phyloP scores from a whole-genome alignment of 1,284 basidiomycete species.

The Apiotrichum mycotoxinovorans region DNA sequence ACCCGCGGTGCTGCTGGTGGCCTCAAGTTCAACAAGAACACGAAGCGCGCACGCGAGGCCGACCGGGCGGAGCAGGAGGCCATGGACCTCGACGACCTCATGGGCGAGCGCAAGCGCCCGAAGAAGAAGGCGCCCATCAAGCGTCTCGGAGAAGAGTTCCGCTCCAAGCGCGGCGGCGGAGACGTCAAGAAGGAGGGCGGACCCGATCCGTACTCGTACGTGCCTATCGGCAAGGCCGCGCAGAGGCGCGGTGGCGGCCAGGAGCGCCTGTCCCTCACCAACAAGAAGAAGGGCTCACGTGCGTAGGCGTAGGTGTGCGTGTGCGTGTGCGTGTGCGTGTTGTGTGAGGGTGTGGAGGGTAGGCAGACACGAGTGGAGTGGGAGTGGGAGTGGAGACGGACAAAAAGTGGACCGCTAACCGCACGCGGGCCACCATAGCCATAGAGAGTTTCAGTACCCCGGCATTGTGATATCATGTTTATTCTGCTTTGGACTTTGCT shows the following conservation, averaged over 20 bases:
- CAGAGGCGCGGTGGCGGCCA: conserved; percentile 28
- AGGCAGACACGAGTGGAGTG: too few relatives aligned
- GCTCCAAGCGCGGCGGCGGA: conserved; percentile 74
- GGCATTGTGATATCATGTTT: background rate
- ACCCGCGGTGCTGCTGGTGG: conserved; percentile 75
- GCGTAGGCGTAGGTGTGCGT: conserved; percentile 6
- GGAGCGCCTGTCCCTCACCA: conserved; percentile 42
- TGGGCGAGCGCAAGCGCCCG: conserved; percentile 55
- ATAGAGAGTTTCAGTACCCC: background rate
- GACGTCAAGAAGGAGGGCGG: conserved; percentile 81
- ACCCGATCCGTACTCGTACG: conserved; percentile 86
- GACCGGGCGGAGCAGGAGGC: conserved; percentile 53
- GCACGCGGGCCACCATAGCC: background rate
- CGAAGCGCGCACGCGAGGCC: conserved; percentile 74
- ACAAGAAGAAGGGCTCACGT: conserved; percentile 50
- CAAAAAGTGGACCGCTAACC: background rate
- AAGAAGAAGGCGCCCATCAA: conserved; percentile 39
- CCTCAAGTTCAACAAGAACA: conserved; percentile 95
- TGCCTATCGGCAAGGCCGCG: conserved; percentile 76
- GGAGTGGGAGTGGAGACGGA: too few relatives aligned
- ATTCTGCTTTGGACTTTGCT: background rate
- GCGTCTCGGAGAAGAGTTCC: conserved; percentile 77
- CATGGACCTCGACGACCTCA: conserved; percentile 59
- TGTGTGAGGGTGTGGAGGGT: too few relatives aligned
- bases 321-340: background rate